These are phyloP conservation scores for Wallacemonas sp. DNA, from an alignment of 208 protist species.

Conservation along the genomic window DNA sequence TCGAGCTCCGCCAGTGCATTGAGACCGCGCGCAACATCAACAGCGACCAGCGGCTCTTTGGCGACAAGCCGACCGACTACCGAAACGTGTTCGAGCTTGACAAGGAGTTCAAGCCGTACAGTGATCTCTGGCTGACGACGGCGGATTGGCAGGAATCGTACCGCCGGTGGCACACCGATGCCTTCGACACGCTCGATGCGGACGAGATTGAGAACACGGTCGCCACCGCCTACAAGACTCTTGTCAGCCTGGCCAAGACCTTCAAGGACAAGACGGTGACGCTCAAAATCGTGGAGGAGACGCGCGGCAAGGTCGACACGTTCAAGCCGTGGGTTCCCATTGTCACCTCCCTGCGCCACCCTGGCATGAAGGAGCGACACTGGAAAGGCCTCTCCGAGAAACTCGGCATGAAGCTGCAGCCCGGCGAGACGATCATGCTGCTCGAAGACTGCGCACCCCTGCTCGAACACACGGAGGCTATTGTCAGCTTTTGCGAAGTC, in stretches of 20 bases:
- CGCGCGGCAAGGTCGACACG: slow-evolving; percentile 85
- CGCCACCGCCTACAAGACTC: slow-evolving; percentile 79
- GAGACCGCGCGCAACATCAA: slow-evolving; percentile 93
- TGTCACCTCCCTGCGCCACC: slow-evolving; percentile 93
- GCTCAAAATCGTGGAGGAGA: slow-evolving; percentile 88
- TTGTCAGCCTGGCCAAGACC: slow-evolving; percentile 87
- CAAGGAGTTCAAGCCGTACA: slow-evolving; percentile 97
- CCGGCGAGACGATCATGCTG: slow-evolving; percentile 86
- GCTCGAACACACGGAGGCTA: slow-evolving; percentile 79
- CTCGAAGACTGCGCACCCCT: slow-evolving; percentile 84
- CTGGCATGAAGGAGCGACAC: slow-evolving; percentile 96
- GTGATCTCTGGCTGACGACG: slow-evolving; percentile 95
- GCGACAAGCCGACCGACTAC: slow-evolving; percentile 95
- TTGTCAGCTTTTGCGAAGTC: slow-evolving; percentile 93
- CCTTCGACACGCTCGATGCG: slow-evolving; percentile 92
- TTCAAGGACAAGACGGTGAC: slow-evolving; percentile 93
- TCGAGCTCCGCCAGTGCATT: slow-evolving; percentile 92
- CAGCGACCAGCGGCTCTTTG: slow-evolving; percentile 94
- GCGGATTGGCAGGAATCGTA: slow-evolving; percentile 94
- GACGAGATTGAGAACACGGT: slow-evolving; percentile 93
- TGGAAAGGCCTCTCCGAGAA: slow-evolving; percentile 92
- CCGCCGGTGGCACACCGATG: slow-evolving; percentile 92
- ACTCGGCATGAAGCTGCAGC: slow-evolving; percentile 85
- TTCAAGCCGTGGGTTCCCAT: slow-evolving; percentile 97
- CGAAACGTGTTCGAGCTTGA: slow-evolving; percentile 90